Conservation (phyloP, 1,139 yeast species). For the Lodderomyces margitis region DNA sequence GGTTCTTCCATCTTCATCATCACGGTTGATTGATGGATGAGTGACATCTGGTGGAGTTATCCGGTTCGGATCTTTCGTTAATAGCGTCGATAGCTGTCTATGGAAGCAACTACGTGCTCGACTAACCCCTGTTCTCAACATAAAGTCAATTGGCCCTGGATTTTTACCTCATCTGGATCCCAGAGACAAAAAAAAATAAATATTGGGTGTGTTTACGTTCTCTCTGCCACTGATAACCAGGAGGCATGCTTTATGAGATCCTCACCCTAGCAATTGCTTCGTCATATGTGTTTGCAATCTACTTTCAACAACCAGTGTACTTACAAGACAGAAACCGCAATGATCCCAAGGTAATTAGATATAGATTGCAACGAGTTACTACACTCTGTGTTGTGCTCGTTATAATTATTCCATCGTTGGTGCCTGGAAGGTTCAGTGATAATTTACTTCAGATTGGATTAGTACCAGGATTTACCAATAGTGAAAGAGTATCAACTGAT, state of each 20-base stretch:
- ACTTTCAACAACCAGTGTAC: constrained; percentile 26
- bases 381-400: constrained; percentile 31
- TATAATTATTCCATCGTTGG: constrained; percentile 24
- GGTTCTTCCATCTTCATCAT: constrained; percentile 12
- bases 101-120: not conserved
- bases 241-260: constrained; percentile 6
- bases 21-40: constrained; percentile 9
- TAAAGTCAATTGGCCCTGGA: too few species aligned
- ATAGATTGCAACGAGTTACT: constrained; percentile 37
- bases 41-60: constrained; percentile 8
- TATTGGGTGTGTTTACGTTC: too few species aligned
- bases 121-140: not conserved
- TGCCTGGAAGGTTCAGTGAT: constrained; percentile 15
- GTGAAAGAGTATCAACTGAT: constrained; percentile 22
- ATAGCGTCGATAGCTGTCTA: constrained; percentile 15
- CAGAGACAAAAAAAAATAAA: too few species aligned
- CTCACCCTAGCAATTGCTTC: constrained; percentile 29
- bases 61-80: constrained; percentile 17
- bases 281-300: constrained; percentile 43
- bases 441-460: constrained; percentile 24
- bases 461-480: constrained; percentile 26
- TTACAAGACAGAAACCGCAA: constrained; percentile 36
- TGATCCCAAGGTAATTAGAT: constrained; percentile 39
- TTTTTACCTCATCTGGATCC: too few species aligned
- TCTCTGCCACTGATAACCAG: too few species aligned